These are phyloP conservation scores for Lichtheimia corymbifera DNA, from an alignment of 371 early-diverging fungal species.

Conservation along the genomic window DNA sequence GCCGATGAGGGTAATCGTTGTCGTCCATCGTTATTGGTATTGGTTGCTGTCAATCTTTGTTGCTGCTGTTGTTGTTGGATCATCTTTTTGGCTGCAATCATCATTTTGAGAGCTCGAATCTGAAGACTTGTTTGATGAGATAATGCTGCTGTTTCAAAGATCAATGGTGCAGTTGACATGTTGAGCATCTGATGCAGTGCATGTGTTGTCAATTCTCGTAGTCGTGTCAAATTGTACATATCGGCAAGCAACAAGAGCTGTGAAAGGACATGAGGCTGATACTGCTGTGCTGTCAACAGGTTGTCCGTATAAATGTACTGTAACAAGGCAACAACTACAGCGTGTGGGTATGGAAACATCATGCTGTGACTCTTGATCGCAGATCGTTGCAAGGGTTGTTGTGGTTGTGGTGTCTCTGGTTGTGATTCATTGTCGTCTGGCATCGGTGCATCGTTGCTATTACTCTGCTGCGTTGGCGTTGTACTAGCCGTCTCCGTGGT, in stretches of 20 bases:
- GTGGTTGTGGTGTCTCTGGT: slow-evolving; percentile 3
- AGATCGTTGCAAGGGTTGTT: slow-evolving; percentile 4
- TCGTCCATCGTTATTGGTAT: neutral
- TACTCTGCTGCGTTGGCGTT: neutral
- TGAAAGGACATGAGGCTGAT: slow-evolving; percentile 53
- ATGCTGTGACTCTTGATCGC: slow-evolving; percentile 22
- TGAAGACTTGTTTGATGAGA: slow-evolving; percentile 55
- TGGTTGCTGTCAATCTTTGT: neutral
- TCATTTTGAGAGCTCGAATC: slow-evolving; percentile 51
- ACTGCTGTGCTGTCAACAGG: slow-evolving; percentile 55
- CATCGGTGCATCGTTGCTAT: neutral
- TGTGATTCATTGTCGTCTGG: neutral
- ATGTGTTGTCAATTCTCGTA: slow-evolving; percentile 50
- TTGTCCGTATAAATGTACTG: slow-evolving; percentile 70
- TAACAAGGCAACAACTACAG: slow-evolving; percentile 58
- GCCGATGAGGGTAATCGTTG: slow-evolving; percentile 1
- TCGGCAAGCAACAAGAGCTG: slow-evolving; percentile 60
- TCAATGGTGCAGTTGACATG: slow-evolving; percentile 58
- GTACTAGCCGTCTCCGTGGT: neutral
- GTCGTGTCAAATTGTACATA: slow-evolving; percentile 53
- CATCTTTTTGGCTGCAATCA: slow-evolving; percentile 44
- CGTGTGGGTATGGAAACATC: slow-evolving; percentile 57
- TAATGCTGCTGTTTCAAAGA: slow-evolving; percentile 57
- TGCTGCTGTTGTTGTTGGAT: slow-evolving; percentile 29
- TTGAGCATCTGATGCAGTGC: slow-evolving; percentile 59